Percentiles rank a stretch among this genome's conserved stretches.
These are phyloP conservation scores for Stagonosporopsis tanaceti DNA, from an alignment of 2,329 filamentous ascomycete species.

Conservation along the genomic window DNA sequence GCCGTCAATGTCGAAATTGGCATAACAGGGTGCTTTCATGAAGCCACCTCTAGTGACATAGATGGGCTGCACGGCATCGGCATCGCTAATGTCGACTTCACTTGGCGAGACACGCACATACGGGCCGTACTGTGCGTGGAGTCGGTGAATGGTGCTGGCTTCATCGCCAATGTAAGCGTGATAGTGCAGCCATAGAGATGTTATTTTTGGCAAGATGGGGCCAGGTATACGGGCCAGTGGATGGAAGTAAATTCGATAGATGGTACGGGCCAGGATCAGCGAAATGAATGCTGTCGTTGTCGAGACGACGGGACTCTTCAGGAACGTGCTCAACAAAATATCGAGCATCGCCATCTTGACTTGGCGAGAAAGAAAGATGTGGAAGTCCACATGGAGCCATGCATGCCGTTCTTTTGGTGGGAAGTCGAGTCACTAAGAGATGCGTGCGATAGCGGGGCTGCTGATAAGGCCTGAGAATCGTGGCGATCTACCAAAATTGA, in stretches of 20 bases:
- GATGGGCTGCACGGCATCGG: constrained; percentile 56
- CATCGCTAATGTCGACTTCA: constrained; percentile 40
- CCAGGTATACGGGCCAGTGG: constrained; percentile 36
- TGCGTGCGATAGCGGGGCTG: constrained; percentile 3
- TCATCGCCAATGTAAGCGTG: constrained; percentile 42
- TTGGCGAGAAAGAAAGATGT: not conserved
- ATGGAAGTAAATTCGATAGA: constrained; percentile 37
- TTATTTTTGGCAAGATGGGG: constrained; percentile 30
- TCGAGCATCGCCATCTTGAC: not conserved
- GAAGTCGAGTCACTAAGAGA: constrained; percentile 7
- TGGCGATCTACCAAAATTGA: not conserved
- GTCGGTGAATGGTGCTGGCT: constrained; percentile 29
- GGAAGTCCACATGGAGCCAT: not conserved
- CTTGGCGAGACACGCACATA: constrained; percentile 38
- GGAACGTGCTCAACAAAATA: not conserved
- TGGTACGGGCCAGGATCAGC: constrained; percentile 18
- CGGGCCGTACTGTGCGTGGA: constrained; percentile 34
- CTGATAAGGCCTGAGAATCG: constrained; percentile 2
- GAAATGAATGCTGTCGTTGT: constrained; percentile 7
- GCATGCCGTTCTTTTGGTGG: not conserved
- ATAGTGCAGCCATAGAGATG: constrained; percentile 39
- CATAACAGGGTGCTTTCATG: constrained; percentile 60
- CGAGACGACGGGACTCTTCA: not conserved
- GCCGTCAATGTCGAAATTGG: constrained; percentile 66
- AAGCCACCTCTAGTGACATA: constrained; percentile 64